A percentile compares a stretch with the other conserved stretches of the same genome.
These are phyloP conservation scores for Sergeia podlipaevii DNA, from an alignment of 208 protist genomes.

Conservation along the genomic window DNA sequence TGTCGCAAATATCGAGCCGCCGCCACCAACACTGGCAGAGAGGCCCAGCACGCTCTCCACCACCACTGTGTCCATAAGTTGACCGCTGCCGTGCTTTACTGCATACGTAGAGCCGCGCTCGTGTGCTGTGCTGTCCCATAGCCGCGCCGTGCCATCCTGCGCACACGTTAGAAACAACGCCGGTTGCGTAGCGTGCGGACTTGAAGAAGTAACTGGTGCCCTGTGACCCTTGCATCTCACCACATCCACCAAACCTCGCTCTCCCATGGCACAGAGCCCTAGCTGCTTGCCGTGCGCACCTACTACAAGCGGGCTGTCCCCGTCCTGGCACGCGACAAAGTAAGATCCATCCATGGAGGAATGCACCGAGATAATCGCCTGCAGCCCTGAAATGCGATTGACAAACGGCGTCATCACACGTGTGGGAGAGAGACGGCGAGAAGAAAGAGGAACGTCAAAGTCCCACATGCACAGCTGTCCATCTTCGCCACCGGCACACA, in stretches of 20 bases:
- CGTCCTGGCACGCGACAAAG: conserved; percentile 78
- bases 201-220: conserved; percentile 55
- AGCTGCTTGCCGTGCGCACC: conserved; percentile 42
- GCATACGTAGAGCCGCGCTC: conserved; percentile 50
- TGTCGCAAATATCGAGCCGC: conserved; percentile 50
- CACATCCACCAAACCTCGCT: conserved; percentile 68
- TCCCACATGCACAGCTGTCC: conserved; percentile 80
- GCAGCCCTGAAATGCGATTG: conserved; percentile 72
- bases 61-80: conserved; percentile 61
- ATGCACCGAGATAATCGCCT: conserved; percentile 58
- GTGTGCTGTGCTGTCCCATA: conserved; percentile 43
- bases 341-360: conserved; percentile 40
- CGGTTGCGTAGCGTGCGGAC: conserved; percentile 26
- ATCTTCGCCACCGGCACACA: conserved; percentile 70
- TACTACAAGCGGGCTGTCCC: conserved; percentile 61
- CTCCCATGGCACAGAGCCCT: conserved; percentile 69
- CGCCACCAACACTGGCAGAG: conserved; percentile 9
- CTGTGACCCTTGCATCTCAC: conserved; percentile 72
- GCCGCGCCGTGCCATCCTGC: conserved; percentile 71
- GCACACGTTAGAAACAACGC: conserved; percentile 50
- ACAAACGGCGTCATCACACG: conserved; percentile 78
- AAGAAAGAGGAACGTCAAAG: conserved; percentile 35
- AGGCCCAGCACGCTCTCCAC: conserved; percentile 60
- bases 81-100: conserved; percentile 70
- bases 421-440: conserved; percentile 43